Percentiles rank a stretch among this genome's conserved stretches.
These are phyloP conservation scores for Cytospora schulzeri DNA, from an alignment of 2,329 filamentous ascomycete species.

Conservation along the genomic window DNA sequence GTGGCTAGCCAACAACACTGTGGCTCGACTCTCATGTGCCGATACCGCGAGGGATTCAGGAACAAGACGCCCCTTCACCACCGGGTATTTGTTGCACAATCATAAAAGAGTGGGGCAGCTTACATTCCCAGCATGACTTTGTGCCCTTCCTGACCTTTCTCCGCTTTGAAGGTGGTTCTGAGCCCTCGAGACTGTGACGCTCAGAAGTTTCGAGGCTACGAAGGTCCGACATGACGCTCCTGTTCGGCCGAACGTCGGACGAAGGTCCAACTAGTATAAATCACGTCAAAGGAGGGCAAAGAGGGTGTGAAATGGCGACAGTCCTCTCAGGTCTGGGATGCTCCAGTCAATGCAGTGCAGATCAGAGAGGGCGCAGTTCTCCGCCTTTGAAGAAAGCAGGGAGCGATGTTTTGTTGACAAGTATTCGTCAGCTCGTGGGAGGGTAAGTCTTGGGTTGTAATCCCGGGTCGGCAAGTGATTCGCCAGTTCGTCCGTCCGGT, in stretches of 20 bases:
- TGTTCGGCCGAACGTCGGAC: constrained; percentile 27
- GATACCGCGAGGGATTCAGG: no score
- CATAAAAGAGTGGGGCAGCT: constrained; percentile 29
- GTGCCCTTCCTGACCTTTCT: constrained; percentile 56
- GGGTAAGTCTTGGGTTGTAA: constrained; percentile 1
- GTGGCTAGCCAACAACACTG: neutral
- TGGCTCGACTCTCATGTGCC: neutral
- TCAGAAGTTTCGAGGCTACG: constrained; percentile 3
- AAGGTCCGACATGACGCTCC: constrained; percentile 13
- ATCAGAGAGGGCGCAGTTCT: constrained; percentile 6
- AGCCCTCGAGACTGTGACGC: constrained; percentile 3
- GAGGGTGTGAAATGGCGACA: neutral
- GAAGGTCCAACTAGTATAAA: constrained; percentile 1
- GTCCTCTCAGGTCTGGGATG: neutral
- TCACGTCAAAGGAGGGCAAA: neutral
- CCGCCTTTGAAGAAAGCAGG: constrained; percentile 13
- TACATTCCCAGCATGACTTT: constrained; percentile 58
- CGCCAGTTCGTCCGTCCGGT: constrained; percentile 11
- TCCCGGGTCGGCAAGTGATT: neutral
- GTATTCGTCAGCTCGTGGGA: constrained; percentile 22
- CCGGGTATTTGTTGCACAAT: neutral
- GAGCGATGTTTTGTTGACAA: constrained; percentile 1
- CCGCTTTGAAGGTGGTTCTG: constrained; percentile 37
- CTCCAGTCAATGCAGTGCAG: neutral
- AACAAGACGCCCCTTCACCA: neutral